Conservation (phyloP, 1,284 basidiomycete species). For the Ustilago shanxiensis region DNA sequence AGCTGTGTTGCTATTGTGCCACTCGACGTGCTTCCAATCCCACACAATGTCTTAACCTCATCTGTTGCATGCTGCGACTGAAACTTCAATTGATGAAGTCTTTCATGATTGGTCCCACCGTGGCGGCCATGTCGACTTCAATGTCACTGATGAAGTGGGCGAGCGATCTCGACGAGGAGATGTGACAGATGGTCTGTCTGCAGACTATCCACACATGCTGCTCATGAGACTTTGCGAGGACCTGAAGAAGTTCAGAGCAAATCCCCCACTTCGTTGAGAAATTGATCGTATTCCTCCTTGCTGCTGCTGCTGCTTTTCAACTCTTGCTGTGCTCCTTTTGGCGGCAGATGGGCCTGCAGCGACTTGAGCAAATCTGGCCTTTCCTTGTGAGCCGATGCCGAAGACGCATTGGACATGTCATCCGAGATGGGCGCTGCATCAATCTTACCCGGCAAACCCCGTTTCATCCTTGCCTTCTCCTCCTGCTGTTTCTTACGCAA, state of each 20-base stretch:
- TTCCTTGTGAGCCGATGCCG: slow-evolving; percentile 13
- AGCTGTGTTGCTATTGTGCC: neutral
- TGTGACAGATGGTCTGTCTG: too few species aligned
- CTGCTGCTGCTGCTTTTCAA: slow-evolving; percentile 1
- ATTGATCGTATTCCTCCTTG: slow-evolving; percentile 43
- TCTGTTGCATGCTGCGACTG: slow-evolving; percentile 1
- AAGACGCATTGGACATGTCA: slow-evolving; percentile 12
- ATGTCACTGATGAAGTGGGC: neutral
- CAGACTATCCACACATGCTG: neutral
- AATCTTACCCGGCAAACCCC: slow-evolving; percentile 53
- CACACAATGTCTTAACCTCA: slow-evolving; percentile 2
- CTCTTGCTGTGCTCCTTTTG: slow-evolving; percentile 7
- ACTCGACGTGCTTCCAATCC: neutral
- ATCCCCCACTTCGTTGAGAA: slow-evolving; percentile 48
- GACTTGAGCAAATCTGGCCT: slow-evolving; percentile 36
- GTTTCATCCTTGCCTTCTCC: slow-evolving; percentile 48
- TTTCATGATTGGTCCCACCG: slow-evolving; percentile 10
- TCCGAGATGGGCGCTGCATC: slow-evolving; percentile 55
- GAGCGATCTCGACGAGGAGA: neutral
- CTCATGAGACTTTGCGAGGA: neutral
- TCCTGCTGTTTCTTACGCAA: slow-evolving; percentile 59
- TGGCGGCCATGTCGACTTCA: neutral
- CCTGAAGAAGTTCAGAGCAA: slow-evolving; percentile 18
- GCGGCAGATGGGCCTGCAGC: slow-evolving; percentile 29
- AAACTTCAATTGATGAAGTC: slow-evolving; percentile 3